Evolutionary conservation across 164 flowering plant species (phyloP).

Genomic region (Stephania cephalantha): DNA sequence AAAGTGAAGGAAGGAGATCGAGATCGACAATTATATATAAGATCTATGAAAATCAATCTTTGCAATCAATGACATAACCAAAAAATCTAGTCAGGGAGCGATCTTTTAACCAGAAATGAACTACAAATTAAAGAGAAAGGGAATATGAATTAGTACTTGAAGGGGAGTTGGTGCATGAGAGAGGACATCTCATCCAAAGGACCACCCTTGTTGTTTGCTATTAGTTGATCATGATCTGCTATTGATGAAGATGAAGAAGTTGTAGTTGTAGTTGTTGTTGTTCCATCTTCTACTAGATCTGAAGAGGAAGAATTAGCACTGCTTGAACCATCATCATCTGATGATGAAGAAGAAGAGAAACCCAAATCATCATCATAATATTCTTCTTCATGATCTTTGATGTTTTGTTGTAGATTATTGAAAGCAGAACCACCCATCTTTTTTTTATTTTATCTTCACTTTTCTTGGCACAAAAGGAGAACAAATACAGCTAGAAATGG

Average conservation of each 20-base stretch:
- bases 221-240: constrained; percentile 6
- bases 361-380: constrained; percentile 21
- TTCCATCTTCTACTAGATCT: constrained; percentile 52
- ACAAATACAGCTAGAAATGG: background rate
- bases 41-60: background rate
- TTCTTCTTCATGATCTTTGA: constrained; percentile 23
- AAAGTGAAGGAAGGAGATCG: no score
- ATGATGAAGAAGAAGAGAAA: constrained; percentile 21
- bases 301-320: constrained; percentile 29
- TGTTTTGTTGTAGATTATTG: background rate
- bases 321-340: constrained; percentile 18
- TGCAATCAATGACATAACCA: no score
- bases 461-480: background rate
- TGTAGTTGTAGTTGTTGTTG: no score
- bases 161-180: constrained; percentile 71
- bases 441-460: background rate
- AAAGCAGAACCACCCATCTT: constrained; percentile 5
- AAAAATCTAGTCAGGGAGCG: background rate
- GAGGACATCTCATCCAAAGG: constrained; percentile 66
- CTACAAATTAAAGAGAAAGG: constrained; percentile 5
- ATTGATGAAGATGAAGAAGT: constrained; percentile 28
- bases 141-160: constrained; percentile 37
- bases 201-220: constrained; percentile 38
- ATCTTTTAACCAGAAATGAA: background rate
- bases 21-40: background rate